Conservation (phyloP, 768 basidiomycete genomes). For the Fistulinella prunicolor region DNA sequence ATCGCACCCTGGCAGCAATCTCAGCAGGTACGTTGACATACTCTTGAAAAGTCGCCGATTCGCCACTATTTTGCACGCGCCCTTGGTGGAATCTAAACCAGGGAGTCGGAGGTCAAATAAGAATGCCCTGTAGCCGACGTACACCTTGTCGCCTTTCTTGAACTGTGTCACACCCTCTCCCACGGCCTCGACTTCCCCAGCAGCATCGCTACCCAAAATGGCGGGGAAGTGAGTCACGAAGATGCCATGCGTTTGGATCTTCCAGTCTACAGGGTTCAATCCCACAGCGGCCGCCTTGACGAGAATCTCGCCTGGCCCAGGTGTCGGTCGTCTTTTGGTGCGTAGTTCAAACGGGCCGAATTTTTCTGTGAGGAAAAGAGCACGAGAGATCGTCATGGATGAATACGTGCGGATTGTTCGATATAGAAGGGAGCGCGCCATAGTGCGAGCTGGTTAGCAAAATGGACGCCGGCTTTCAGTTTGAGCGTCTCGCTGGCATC, state of each 20-base stretch:
- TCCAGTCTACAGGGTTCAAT: constrained; percentile 46
- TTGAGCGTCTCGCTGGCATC: too few species aligned
- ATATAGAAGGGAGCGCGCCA: too few species aligned
- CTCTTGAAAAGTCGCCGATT: constrained; percentile 27
- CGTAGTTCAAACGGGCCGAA: constrained; percentile 13
- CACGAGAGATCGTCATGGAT: constrained; percentile 16
- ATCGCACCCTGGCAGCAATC: constrained; percentile 12
- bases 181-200: constrained; percentile 39
- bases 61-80: not conserved
- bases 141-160: constrained; percentile 33
- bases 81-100: constrained; percentile 21
- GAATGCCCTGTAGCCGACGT: not conserved
- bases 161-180: constrained; percentile 38
- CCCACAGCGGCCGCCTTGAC: constrained; percentile 40
- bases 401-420: too few species aligned
- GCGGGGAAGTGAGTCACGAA: constrained; percentile 29
- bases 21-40: constrained; percentile 25
- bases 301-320: constrained; percentile 43
- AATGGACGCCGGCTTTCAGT: too few species aligned
- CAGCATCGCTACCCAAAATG: constrained; percentile 37
- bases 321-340: constrained; percentile 17
- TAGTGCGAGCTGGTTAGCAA: too few species aligned
- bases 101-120: not conserved
- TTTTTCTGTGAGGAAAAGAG: constrained; percentile 18
- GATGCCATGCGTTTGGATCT: constrained; percentile 10